Conservation (phyloP, 2,329 filamentous ascomycete genomes). For the Pseudogymnoascus sp. region DNA sequence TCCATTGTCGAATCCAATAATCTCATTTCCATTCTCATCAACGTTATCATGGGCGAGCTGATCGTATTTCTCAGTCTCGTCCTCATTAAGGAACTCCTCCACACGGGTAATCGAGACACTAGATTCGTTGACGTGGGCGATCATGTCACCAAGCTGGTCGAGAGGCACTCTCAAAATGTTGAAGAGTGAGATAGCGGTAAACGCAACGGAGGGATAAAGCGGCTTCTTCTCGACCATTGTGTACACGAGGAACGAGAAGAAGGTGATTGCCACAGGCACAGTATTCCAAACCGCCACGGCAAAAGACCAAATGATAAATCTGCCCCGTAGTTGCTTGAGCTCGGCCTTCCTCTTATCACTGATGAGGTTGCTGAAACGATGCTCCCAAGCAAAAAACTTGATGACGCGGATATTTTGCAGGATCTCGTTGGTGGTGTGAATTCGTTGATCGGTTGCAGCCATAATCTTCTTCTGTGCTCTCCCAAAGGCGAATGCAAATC, state of each 20-base stretch:
- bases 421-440: constrained; percentile 94
- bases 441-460: constrained; percentile 87
- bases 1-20: constrained; percentile 78
- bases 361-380: constrained; percentile 77
- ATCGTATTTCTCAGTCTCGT: constrained; percentile 91
- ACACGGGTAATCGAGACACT: constrained; percentile 96
- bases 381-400: constrained; percentile 99
- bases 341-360: constrained; percentile 81
- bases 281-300: constrained; percentile 96
- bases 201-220: constrained; percentile 84
- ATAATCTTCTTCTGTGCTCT: constrained; percentile 85
- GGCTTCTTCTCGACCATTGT: constrained; percentile 84
- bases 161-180: constrained; percentile 86
- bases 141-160: constrained; percentile 96
- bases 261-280: constrained; percentile 89
- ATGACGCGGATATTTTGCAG: constrained; percentile 97
- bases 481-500: constrained; percentile 78
- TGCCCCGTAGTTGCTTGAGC: constrained; percentile 66
- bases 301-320: constrained; percentile 85
- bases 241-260: constrained; percentile 91
- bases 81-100: constrained; percentile 85
- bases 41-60: constrained; percentile 68
- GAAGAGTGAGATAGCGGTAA: constrained; percentile 93
- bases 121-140: constrained; percentile 94
- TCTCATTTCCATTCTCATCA: constrained; percentile 60